Evolutionary conservation across 495 filamentous ascomycete species (phyloP).

Genomic region (Penicillium subrubescens): DNA sequence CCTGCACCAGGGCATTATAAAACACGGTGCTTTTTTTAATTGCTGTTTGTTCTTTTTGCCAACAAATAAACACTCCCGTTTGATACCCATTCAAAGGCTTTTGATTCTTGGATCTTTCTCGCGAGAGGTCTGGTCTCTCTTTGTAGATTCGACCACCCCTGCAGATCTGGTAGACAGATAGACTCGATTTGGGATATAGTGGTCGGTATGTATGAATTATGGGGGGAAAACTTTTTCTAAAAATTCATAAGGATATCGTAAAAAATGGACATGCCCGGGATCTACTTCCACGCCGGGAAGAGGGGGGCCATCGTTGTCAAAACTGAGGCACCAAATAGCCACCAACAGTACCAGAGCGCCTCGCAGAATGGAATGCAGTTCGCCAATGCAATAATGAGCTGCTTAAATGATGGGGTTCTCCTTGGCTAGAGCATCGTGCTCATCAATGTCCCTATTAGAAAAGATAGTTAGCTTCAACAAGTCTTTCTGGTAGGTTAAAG

Average conservation of each 20-base stretch:
- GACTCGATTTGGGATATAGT: not conserved
- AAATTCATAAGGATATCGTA: constrained; percentile 38
- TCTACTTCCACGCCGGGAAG: constrained; percentile 16
- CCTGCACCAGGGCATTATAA: constrained; percentile 9
- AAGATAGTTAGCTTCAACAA: constrained; percentile 6
- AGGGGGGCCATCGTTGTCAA: constrained; percentile 11
- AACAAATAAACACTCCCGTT: constrained; percentile 25
- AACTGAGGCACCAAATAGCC: constrained; percentile 16
- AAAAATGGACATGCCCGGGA: constrained; percentile 26
- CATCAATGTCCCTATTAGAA: constrained; percentile 75
- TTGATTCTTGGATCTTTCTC: not conserved
- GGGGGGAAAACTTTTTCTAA: constrained; percentile 26
- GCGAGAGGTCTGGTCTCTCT: no score
- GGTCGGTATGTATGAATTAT: constrained; percentile 1
- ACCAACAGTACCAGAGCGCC: constrained; percentile 23
- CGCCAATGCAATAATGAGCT: constrained; percentile 22
- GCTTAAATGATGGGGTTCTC: constrained; percentile 46
- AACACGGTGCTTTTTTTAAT: constrained; percentile 16
- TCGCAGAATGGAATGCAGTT: constrained; percentile 25
- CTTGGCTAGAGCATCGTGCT: constrained; percentile 76
- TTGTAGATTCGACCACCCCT: not conserved
- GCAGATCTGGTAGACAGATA: not conserved
- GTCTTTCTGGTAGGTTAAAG: not conserved
- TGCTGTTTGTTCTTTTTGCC: constrained; percentile 16
- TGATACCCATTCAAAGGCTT: constrained; percentile 26